A percentile compares a stretch with the other conserved stretches of the same genome.
These are phyloP conservation scores for Hyphopichia fennica DNA, from an alignment of 1,139 yeast species.

Conservation along the genomic window DNA sequence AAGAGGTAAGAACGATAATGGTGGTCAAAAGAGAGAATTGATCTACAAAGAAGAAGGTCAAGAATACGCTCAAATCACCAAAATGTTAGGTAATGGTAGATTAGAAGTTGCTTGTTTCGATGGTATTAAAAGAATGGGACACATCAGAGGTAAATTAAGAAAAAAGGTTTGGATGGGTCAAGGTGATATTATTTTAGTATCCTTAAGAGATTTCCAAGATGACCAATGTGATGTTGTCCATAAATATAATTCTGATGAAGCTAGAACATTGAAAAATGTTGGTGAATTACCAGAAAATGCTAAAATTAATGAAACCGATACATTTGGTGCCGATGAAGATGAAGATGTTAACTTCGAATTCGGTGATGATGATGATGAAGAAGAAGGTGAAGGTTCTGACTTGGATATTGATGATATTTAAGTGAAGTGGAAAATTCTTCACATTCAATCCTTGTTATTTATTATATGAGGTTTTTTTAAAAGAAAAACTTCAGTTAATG, in stretches of 20 bases:
- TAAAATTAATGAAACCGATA: conserved; percentile 95
- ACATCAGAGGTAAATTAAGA: conserved; percentile 97
- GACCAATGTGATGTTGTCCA: conserved; percentile 98
- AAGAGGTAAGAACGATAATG: conserved; percentile 97
- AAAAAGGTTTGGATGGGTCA: conserved; percentile 99
- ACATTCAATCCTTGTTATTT: not conserved
- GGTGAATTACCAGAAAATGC: conserved; percentile 98
- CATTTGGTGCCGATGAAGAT: conserved; percentile 94
- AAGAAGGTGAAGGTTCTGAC: conserved; percentile 54
- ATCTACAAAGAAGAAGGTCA: conserved; percentile 93
- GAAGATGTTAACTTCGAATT: conserved; percentile 98
- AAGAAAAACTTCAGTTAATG: not conserved
- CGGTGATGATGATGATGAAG: conserved; percentile 88
- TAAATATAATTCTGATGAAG: conserved; percentile 96
- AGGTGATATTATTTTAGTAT: conserved; percentile 94
- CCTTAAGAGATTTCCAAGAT: conserved; percentile 97
- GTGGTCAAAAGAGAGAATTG: conserved; percentile 91
- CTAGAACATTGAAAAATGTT: conserved; percentile 90
- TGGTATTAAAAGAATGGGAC: conserved; percentile 91
- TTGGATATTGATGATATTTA: conserved; percentile 6
- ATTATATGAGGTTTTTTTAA: not conserved
- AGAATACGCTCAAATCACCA: conserved; percentile 97
- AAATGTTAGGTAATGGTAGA: conserved; percentile 98
- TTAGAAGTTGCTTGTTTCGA: conserved; percentile 95
- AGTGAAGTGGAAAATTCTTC: not conserved